A percentile compares a stretch with the other conserved stretches of the same genome.
Conservation (phyloP, 2,329 filamentous ascomycete species). For the Cercospora citrullina region DNA sequence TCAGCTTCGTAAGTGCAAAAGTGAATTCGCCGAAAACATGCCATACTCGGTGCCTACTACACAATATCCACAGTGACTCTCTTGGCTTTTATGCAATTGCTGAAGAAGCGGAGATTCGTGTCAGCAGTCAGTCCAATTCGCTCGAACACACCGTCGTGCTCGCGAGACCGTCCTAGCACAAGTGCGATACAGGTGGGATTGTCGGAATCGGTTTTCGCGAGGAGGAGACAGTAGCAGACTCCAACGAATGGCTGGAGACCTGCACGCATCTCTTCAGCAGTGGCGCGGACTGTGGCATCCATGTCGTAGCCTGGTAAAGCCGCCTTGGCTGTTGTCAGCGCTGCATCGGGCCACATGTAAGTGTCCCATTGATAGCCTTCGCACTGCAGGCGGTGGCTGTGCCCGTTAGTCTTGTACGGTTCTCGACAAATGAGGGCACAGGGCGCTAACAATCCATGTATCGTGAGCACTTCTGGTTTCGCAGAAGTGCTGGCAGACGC, state of each 20-base stretch:
- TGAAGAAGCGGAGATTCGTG: background rate
- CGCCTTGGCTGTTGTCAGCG: background rate
- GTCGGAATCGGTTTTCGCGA: background rate
- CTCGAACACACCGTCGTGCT: background rate
- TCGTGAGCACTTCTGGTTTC: background rate
- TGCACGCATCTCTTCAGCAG: background rate
- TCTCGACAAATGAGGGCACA: background rate
- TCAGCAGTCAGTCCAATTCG: background rate
- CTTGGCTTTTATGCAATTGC: background rate
- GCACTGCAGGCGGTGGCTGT: background rate
- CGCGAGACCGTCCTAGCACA: background rate
- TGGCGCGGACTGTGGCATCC: constrained; percentile 1
- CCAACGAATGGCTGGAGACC: background rate
- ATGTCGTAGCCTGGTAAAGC: background rate
- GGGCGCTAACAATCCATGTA: background rate
- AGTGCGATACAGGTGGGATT: background rate
- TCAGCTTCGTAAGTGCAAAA: constrained; percentile 3
- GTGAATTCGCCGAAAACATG: constrained; percentile 3
- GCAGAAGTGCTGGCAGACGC: background rate
- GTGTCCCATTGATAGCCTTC: constrained; percentile 2
- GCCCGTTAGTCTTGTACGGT: background rate
- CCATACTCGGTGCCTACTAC: background rate
- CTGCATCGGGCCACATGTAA: background rate
- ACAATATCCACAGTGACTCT: constrained; percentile 2
- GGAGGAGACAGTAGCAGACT: background rate